These are phyloP conservation scores for Hemisphaericaspora xylanilytica DNA, from an alignment of 1,139 yeast species.

Conservation along the genomic window DNA sequence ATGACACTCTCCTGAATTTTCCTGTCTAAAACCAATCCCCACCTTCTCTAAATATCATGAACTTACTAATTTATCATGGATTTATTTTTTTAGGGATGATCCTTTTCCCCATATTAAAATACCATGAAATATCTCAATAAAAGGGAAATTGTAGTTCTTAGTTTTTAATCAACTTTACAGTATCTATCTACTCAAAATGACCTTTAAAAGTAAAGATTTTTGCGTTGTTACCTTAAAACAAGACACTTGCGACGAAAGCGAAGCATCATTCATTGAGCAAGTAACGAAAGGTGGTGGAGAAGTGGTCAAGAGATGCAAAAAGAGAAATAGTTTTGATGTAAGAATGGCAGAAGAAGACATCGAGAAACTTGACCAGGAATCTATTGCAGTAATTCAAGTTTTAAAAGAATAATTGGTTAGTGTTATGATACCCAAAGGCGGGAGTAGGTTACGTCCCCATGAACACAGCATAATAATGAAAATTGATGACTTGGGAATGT, in stretches of 20 bases:
- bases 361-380: neutral
- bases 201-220: slow-evolving; percentile 1
- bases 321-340: slow-evolving; percentile 1
- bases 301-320: slow-evolving; percentile 1
- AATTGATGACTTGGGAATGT: too few relatives aligned
- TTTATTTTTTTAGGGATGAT: neutral
- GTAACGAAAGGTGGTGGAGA: neutral
- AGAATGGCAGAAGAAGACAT: slow-evolving; percentile 2
- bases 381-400: slow-evolving; percentile 1
- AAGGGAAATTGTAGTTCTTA: too few relatives aligned
- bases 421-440: neutral
- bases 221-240: slow-evolving; percentile 1
- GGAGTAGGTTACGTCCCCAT: neutral
- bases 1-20: too few relatives aligned
- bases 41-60: too few relatives aligned
- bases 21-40: neutral
- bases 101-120: neutral
- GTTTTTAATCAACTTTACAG: too few relatives aligned
- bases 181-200: neutral
- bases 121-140: neutral
- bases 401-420: neutral
- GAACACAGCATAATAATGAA: too few relatives aligned
- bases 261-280: neutral
- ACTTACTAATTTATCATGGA: neutral
- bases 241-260: neutral